Evolutionary conservation across 2,329 filamentous ascomycete genomes (phyloP), one percentile per base, ranked within the genome.

Genomic region (Parascedosporium putredinis): DNA sequence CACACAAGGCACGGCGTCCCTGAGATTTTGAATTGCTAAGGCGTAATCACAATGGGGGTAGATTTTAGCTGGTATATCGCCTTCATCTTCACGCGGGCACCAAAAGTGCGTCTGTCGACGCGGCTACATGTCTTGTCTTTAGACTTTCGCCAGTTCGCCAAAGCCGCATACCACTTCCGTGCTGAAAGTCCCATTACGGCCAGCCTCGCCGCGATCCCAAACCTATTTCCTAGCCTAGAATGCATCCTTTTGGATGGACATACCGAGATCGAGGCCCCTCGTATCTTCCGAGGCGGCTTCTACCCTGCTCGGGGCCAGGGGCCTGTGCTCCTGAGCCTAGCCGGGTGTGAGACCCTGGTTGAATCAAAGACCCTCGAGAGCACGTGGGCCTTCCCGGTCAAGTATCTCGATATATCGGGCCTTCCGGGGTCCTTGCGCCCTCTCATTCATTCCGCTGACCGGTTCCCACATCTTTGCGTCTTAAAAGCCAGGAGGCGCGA

Each of bases 221-320:
- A 55, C 14, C 52, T 67, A 1, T 68, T 79, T 5, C 73, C 73
- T 2, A 62, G 61, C 2, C 58, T 76, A 9, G 62, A 65, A 31
- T 73, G 68, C 55, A 56, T 80, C 16, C 55, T 79, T 14, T 56
- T 79, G 0, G 72, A 77, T 50, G 69, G 68, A 2, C 69, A 74
- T 45, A 57, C 62, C 6, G 67, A 73, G 16, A 58, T 75, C 3
- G 67, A 76, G 46, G 67, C 69, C 1, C 60, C 58, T 23, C 16
- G 23, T 20, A 20, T 49, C 22, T 62, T 62, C 27, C 53, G 52
- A 14, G 44, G 44, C 23, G 49, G 52, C 33, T 34, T 40, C 44
- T 55, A 36, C 23, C 31, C 25, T 40, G 22, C 23, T 18, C 9
- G 29, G 2, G 43, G 51, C 25, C 16, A 42, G 6, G 45, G 49